Percentiles rank a stretch among this genome's conserved stretches.
These are phyloP conservation scores for Aspergillus amoenus DNA, from an alignment of 2,329 filamentous ascomycete species.

Conservation along the genomic window DNA sequence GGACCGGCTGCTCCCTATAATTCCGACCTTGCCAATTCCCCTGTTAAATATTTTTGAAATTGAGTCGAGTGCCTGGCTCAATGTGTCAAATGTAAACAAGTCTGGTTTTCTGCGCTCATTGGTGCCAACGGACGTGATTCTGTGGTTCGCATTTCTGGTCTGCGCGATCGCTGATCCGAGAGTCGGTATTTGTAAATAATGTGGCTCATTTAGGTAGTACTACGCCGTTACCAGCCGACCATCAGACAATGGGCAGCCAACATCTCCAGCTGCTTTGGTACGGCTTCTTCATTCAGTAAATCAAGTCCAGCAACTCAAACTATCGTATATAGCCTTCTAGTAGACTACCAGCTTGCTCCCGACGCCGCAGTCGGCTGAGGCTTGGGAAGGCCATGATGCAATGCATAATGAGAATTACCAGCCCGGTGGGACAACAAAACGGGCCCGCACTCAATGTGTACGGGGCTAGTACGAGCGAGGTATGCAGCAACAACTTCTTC, in stretches of 20 bases:
- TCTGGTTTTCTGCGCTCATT: not conserved
- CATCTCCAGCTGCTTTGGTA: not conserved
- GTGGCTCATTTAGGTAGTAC: not conserved
- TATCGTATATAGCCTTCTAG: no score
- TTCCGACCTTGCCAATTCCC: not conserved
- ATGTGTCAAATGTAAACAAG: not conserved
- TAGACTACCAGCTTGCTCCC: no score
- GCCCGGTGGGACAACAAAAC: slow-evolving; percentile 1
- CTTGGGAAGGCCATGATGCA: not conserved
- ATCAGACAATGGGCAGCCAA: not conserved
- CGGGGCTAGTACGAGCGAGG: slow-evolving; percentile 6
- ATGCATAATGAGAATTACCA: not conserved
- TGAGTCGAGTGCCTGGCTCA: no score
- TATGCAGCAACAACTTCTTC: slow-evolving; percentile 8
- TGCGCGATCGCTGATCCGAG: not conserved
- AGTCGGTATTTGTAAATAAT: not conserved
- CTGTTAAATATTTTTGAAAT: not conserved
- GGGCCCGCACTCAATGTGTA: slow-evolving; percentile 5
- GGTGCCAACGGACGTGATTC: not conserved
- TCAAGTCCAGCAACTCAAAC: no score
- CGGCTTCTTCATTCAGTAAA: no score
- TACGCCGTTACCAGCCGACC: not conserved
- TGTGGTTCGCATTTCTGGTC: not conserved
- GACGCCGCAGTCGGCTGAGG: no score
- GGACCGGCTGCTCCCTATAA: not conserved